These are phyloP conservation scores for Trapa incisa DNA, from an alignment of 345 rosid species.

Conservation along the genomic window DNA sequence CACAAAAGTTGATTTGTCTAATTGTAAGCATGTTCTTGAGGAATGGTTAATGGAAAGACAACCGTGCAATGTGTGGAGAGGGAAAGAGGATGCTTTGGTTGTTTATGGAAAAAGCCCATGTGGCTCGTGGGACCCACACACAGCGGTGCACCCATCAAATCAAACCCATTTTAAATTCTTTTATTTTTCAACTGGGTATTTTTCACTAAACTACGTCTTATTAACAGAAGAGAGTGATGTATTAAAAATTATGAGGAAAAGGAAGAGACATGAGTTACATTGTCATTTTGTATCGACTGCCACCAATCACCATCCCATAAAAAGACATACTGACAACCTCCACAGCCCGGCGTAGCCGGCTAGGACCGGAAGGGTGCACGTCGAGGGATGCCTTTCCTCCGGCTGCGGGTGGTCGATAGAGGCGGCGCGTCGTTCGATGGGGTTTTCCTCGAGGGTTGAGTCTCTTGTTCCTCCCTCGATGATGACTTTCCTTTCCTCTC, in stretches of 20 bases:
- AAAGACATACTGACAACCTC: neutral
- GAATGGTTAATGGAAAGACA: no score
- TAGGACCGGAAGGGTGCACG: slow-evolving; percentile 75
- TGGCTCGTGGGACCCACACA: no score
- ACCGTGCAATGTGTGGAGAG: no score
- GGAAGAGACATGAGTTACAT: neutral
- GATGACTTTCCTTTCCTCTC: slow-evolving; percentile 24
- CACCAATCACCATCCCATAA: slow-evolving; percentile 3
- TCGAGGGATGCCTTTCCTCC: slow-evolving; percentile 84
- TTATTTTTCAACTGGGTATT: neutral
- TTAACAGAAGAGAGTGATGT: neutral
- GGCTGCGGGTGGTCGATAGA: slow-evolving; percentile 39
- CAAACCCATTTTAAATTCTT: no score
- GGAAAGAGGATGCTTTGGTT: no score
- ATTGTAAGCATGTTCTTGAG: no score
- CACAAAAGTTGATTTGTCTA: no score
- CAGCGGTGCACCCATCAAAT: no score
- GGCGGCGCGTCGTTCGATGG: slow-evolving; percentile 44
- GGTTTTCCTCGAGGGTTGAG: slow-evolving; percentile 37
- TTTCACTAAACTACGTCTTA: neutral
- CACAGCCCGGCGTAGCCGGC: neutral
- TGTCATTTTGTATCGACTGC: neutral
- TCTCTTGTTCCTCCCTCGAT: slow-evolving; percentile 26
- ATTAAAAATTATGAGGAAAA: neutral
- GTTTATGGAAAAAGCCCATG: no score